Percentiles rank a stretch among this genome's conserved stretches.
Evolutionary conservation across 2,329 filamentous ascomycete genomes (phyloP).

Genomic region (Ambrosiella beaveri): DNA sequence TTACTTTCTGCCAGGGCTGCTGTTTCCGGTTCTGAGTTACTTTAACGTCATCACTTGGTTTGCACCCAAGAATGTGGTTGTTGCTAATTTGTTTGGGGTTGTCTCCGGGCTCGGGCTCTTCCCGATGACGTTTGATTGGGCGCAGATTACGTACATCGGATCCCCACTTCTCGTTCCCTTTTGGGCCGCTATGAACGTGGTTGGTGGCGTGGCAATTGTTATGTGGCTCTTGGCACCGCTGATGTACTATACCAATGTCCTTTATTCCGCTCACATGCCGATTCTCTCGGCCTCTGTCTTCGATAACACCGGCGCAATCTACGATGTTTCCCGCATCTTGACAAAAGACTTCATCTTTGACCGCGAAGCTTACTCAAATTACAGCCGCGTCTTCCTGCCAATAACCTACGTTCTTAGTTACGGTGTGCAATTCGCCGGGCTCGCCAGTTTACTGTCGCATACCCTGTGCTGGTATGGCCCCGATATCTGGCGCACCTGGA

Average conservation of each 20-base stretch:
- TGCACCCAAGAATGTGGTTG: slow-evolving; percentile 67
- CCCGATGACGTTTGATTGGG: slow-evolving; percentile 81
- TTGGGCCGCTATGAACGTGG: slow-evolving; percentile 72
- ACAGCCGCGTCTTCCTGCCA: slow-evolving; percentile 69
- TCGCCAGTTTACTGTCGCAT: slow-evolving; percentile 64
- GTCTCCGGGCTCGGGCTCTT: slow-evolving; percentile 72
- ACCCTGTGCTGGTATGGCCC: slow-evolving; percentile 71
- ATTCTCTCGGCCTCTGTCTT: slow-evolving; percentile 74
- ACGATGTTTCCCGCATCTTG: slow-evolving; percentile 66
- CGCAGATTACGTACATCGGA: slow-evolving; percentile 74
- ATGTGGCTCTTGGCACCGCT: slow-evolving; percentile 75
- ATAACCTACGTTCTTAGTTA: slow-evolving; percentile 82
- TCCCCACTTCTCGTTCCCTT: slow-evolving; percentile 71
- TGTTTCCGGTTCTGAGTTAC: slow-evolving; percentile 73
- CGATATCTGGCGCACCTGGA: slow-evolving; percentile 66
- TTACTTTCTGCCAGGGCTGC: slow-evolving; percentile 68
- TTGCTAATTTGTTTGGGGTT: slow-evolving; percentile 74
- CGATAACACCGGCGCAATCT: slow-evolving; percentile 64
- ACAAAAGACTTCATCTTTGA: slow-evolving; percentile 67
- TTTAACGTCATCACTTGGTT: slow-evolving; percentile 85
- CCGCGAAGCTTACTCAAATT: slow-evolving; percentile 55
- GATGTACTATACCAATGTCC: slow-evolving; percentile 62
- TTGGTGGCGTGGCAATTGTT: slow-evolving; percentile 60
- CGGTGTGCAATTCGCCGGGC: slow-evolving; percentile 66
- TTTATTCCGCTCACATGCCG: slow-evolving; percentile 72